These are phyloP conservation scores for Krasilnikovozyma curviuscula DNA, from an alignment of 768 basidiomycete species.

Conservation along the genomic window DNA sequence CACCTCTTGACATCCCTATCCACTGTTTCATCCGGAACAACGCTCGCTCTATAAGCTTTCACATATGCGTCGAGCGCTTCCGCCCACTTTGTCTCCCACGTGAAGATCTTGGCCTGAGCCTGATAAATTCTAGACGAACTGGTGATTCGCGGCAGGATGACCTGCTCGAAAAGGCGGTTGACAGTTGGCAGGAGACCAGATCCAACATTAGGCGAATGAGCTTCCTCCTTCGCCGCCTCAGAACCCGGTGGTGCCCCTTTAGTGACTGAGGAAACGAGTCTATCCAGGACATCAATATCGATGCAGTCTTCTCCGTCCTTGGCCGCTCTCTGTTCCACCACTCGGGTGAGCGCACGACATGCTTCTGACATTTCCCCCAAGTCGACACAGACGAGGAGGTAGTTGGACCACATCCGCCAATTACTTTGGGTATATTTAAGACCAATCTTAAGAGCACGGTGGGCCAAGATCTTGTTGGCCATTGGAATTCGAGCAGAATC, in stretches of 20 bases:
- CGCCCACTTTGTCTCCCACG: conserved; percentile 51
- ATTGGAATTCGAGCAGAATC: conserved; percentile 19
- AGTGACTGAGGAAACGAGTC: conserved; percentile 71
- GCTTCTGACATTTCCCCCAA: conserved; percentile 83
- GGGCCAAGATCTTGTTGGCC: conserved; percentile 62
- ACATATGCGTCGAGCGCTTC: conserved; percentile 66
- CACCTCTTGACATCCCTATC: conserved; percentile 43
- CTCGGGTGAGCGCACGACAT: conserved; percentile 56
- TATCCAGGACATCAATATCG: conserved; percentile 73
- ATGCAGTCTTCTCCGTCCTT: conserved; percentile 37
- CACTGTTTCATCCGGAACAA: conserved; percentile 34
- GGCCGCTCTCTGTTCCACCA: conserved; percentile 56
- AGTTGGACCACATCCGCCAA: conserved; percentile 98
- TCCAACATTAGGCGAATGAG: conserved; percentile 36
- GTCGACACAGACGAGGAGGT: conserved; percentile 80
- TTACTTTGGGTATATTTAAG: conserved; percentile 66
- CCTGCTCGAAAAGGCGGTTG: conserved; percentile 49
- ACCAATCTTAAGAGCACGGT: conserved; percentile 78
- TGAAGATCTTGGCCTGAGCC: conserved; percentile 60
- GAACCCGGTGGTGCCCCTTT: conserved; percentile 25
- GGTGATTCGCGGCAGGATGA: conserved; percentile 65
- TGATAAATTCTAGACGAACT: conserved; percentile 53
- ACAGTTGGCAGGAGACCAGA: conserved; percentile 49
- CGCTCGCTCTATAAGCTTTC: conserved; percentile 59
- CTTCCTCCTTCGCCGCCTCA: conserved; percentile 14